Base-by-base conservation (phyloP, 495 filamentous ascomycete genomes). In the Lasiosphaeria ovina region DNA sequence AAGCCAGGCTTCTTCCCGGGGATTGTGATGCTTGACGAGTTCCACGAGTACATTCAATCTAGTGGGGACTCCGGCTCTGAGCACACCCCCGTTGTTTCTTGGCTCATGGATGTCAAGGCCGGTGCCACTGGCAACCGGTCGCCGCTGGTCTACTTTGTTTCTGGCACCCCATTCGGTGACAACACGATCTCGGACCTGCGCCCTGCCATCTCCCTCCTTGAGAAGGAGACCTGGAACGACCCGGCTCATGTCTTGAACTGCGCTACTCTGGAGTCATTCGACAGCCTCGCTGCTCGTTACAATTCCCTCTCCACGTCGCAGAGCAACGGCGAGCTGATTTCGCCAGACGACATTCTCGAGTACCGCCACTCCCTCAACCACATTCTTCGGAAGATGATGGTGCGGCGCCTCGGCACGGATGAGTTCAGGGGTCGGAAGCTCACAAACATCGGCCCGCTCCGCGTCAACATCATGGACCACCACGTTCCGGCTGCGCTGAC, bases 1-100 rank as follows among this genome's bases (percentile, higher is more conserved):
- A 52, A 42, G 49, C 55, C 51, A 16, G 61, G 48, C 3, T 44
- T 71, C 9, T 1, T 69, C 10, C 66, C 69, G 3, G 66, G 66
- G 3, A 48, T 66, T n/a, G 53, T 71, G 10, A 38, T 71, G 54
- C 54, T 69, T 40, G 69, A 71, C 55, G 69, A 71, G 60, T 71
- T 66, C 56, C 66, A 71, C 62, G 62, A 71, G 59, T 67, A 69
- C 48, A 56, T 55, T n/a, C 44, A 47, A 42, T 8, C 8, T 2
- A 42, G 14, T 12, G 16, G 17, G 10, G 8, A 38, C 11, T 11
- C 3, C 44, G 35, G 31, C 44, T 16, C n/a, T 9, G 36, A 52
- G 11, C 53, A 53, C 8, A 59, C n/a, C 51, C 35, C n/a, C 4
- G 49, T 36, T 0, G 16, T 60, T n/a, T 35, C 36, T 10, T 71